Evolutionary conservation across 2,329 filamentous ascomycete genomes (phyloP).

Genomic region (Chrysosporium keratinophilum): DNA sequence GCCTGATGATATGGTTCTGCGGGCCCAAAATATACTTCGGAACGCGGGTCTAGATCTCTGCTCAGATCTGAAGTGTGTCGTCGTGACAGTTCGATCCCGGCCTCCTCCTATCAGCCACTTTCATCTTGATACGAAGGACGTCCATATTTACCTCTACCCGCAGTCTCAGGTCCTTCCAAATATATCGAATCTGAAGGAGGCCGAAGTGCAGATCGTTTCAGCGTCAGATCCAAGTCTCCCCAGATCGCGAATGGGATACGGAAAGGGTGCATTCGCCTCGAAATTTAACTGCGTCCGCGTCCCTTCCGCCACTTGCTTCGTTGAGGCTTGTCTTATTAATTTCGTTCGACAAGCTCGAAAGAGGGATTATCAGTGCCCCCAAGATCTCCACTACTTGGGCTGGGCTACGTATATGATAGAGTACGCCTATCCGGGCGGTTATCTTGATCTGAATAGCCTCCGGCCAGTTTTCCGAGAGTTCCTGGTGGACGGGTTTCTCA

Average conservation of each 20-base stretch:
- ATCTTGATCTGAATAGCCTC: slow-evolving; percentile 7
- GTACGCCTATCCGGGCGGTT: slow-evolving; percentile 11
- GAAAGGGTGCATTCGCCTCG: slow-evolving; percentile 12
- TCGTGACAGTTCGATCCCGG: slow-evolving; percentile 5
- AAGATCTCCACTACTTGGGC: slow-evolving; percentile 12
- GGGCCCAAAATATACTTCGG: neutral
- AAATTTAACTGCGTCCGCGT: slow-evolving; percentile 11
- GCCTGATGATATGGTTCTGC: slow-evolving; percentile 8
- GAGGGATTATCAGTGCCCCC: neutral
- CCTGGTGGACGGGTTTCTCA: slow-evolving; percentile 7
- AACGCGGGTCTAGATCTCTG: slow-evolving; percentile 7
- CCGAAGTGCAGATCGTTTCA: slow-evolving; percentile 9
- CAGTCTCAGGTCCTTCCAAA: slow-evolving; percentile 14
- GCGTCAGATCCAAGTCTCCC: slow-evolving; percentile 13
- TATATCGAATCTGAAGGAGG: slow-evolving; percentile 4
- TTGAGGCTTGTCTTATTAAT: slow-evolving; percentile 13
- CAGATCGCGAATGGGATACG: slow-evolving; percentile 5
- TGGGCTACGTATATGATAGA: slow-evolving; percentile 13
- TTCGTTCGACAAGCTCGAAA: slow-evolving; percentile 7
- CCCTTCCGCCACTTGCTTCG: slow-evolving; percentile 12
- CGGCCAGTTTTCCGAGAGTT: slow-evolving; percentile 5
- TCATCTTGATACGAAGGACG: slow-evolving; percentile 9
- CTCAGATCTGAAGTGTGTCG: slow-evolving; percentile 4
- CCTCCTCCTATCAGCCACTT: slow-evolving; percentile 13
- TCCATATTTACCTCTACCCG: slow-evolving; percentile 10